phyloP scores from a whole-genome alignment of 75 land plant species.

The Azolla pinnata region DNA sequence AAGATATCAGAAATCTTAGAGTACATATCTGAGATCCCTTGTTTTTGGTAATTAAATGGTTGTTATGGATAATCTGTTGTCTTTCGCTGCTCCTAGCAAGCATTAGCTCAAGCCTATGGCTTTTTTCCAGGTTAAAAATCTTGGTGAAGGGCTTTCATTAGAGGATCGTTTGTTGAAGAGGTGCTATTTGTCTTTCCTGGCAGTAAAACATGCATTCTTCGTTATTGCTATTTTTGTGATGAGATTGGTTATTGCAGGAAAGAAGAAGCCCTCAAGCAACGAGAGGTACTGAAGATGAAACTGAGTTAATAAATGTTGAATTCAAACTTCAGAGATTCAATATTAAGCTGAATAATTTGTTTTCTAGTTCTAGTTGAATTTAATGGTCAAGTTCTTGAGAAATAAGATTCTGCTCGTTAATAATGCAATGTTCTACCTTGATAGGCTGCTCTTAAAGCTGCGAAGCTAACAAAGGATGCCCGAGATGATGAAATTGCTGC shows the following conservation, averaged over 20 bases:
- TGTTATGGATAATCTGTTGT: too few relatives aligned
- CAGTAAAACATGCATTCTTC: too few relatives aligned
- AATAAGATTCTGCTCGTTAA: too few relatives aligned
- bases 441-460: constrained; percentile 81
- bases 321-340: too few relatives aligned
- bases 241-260: constrained; percentile 84
- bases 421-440: not conserved
- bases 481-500: constrained; percentile 60
- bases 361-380: too few relatives aligned
- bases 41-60: not conserved
- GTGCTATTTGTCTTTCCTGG: constrained; percentile 22
- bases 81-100: too few relatives aligned
- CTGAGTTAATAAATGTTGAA: not conserved
- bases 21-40: too few relatives aligned
- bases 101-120: too few relatives aligned
- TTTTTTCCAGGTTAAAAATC: constrained; percentile 41
- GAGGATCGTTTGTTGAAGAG: constrained; percentile 79
- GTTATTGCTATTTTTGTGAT: too few relatives aligned
- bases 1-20: too few relatives aligned
- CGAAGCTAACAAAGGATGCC: constrained; percentile 53
- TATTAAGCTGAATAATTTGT: too few relatives aligned
- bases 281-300: constrained; percentile 58
- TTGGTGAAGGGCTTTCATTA: constrained; percentile 78
- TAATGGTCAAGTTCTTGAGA: too few relatives aligned
- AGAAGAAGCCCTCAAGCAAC: constrained; percentile 82